Base-by-base conservation (phyloP, 768 basidiomycete species). In the Mycena galopus region DNA sequence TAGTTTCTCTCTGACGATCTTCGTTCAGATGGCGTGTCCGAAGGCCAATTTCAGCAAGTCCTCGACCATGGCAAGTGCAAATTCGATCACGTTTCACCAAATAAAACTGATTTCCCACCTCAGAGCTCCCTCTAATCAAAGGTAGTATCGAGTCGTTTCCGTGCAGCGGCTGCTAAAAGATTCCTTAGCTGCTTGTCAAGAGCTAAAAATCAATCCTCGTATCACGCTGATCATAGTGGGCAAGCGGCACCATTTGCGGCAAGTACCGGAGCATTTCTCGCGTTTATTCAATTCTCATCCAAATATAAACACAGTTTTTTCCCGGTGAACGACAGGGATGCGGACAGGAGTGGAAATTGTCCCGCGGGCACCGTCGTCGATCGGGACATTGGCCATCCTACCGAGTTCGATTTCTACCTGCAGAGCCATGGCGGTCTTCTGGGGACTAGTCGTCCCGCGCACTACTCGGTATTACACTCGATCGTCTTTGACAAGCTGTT, bases 151-250 rank as follows among this genome's bases (percentile, higher is more conserved):
- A 9, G 11, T 58, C 27, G 12, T 39, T 19, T 60, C 61, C 74
- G 16, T 70, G 88, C 50, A n/a, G 53, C 19, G 35, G 4, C 12
- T 44, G 30, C 5, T 17, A 42, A 42, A 29, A 53, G 30, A 23
- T 78, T 64, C 58, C 8, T 14, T 69, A 95, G 94, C 74, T 64
- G 94, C 94, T 7, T 95, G 93, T 71, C 71, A 63, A 0, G 86
- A 89, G 8, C 76, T 92, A 2, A 84, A 84, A 12, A 91, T 94
- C 32, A 84, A 84, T 2, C 89, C 90, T 0, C 90, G 88, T 58
- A 93, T 96, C 33, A 96, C 95, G 0, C 82, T 96, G 23, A 87
- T 96, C 58, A 85, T 96, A 23, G 94, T 96, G 5, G 94, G 93
- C 19, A 96, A 96, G 77, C 87, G 92, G 4, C 92, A 93, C 76